Evolutionary conservation across 768 basidiomycete species (phyloP), one percentile per base, ranked within the genome.

Genomic region (Phanerochaete carnosa): DNA sequence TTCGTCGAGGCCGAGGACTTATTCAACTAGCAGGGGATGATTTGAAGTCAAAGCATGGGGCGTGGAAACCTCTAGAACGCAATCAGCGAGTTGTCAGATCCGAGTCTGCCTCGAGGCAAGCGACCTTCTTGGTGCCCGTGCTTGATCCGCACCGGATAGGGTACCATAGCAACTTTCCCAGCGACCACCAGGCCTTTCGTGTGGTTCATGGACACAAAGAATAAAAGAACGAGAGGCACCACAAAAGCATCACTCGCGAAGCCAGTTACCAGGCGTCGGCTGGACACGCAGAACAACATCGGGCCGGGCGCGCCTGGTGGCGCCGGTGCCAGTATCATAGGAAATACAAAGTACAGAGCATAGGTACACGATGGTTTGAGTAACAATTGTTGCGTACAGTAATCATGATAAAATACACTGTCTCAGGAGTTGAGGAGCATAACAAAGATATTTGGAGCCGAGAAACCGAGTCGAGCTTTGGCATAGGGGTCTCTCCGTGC

Each of bases 371-470:
- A 49, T 26, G 47, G 25, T 11, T 16, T 15, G 43, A n/a, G 39
- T 43, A 19, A 13, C 9, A 25, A n/a, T 51, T 11, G 22, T 55
- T 28, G 28, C 29, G 15, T 37, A 45, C 6, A 11, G 15, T 4
- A 13, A 56, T 12, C 19, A 35, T 19, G 49, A 30, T 9, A 46
- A 58, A 22, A 46, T 53, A 45, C 19, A 9, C 11, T 29, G n/a
- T 7, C 25, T 54, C 55, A 65, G 39, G 52, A 45, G 58, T 56
- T 57, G 16, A 65, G 37, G 13, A 52, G 13, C 87, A 93, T 84
- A 39, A 92, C 78, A 69, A 90, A 90, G 39, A 92, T 82, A 68
- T 94, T 93, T 6, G 90, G 84, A 2, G 92, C 92, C 57, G 79
- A 81, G 74, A 84, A 94, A 1, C 92, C 92, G 29, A 94, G 82